Evolutionary conservation across 139 green algal genomes (phyloP).

Genomic region (Auxenochlorella protothecoides): DNA sequence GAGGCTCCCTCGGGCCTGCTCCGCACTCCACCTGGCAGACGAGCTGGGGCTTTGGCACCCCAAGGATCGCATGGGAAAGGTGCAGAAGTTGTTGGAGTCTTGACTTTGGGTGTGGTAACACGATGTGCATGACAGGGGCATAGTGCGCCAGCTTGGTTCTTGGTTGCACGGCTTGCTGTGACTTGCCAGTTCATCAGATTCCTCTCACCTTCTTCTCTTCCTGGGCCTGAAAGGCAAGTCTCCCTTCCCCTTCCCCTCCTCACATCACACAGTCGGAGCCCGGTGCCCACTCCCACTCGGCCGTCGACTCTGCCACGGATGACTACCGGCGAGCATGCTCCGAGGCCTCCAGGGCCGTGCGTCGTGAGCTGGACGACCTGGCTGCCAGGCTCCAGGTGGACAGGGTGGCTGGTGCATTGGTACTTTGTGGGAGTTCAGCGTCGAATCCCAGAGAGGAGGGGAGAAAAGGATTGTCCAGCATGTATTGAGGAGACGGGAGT

Average conservation of each 20-base stretch:
- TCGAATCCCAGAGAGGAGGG: too few species aligned
- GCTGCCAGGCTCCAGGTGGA: slow-evolving; percentile 25
- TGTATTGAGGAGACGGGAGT: too few species aligned
- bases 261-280: slow-evolving; percentile 6
- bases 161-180: too few species aligned
- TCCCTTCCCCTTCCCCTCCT: neutral
- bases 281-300: slow-evolving; percentile 14
- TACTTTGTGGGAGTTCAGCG: too few species aligned
- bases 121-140: too few species aligned
- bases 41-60: slow-evolving; percentile 26
- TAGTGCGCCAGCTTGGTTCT: too few species aligned
- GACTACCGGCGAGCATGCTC: slow-evolving; percentile 32
- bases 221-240: too few species aligned
- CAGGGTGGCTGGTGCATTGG: too few species aligned
- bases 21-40: neutral
- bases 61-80: slow-evolving; percentile 31
- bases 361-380: slow-evolving; percentile 23
- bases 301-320: slow-evolving; percentile 35
- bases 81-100: neutral
- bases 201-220: too few species aligned
- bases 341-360: slow-evolving; percentile 19
- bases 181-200: too few species aligned
- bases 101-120: too few species aligned
- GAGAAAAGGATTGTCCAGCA: too few species aligned
- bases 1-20: slow-evolving; percentile 7